Conservation (phyloP, 2,329 filamentous ascomycete genomes). For the Cladophialophora exuberans region DNA sequence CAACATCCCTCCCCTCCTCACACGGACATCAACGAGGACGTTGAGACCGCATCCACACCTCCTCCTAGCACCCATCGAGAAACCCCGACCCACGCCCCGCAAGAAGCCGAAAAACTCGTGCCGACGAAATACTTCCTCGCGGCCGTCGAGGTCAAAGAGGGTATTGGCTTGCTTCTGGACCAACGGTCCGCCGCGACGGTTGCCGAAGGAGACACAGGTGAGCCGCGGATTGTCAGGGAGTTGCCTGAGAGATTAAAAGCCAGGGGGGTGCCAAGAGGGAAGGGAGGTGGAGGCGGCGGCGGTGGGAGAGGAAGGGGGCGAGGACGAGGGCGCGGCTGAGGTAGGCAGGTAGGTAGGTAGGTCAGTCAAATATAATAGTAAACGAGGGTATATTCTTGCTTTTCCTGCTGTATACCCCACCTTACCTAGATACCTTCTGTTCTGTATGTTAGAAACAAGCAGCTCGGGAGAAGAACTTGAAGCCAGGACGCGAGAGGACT, state of each 20-base stretch:
- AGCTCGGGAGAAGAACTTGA: too few relatives aligned
- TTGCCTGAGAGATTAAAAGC: constrained; percentile 47
- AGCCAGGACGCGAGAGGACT: too few relatives aligned
- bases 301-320: constrained; percentile 16
- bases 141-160: constrained; percentile 74
- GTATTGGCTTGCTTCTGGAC: constrained; percentile 70
- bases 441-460: too few relatives aligned
- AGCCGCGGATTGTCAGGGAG: constrained; percentile 58
- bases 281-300: constrained; percentile 33
- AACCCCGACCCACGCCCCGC: too few relatives aligned
- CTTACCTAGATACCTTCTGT: too few relatives aligned
- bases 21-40: background rate
- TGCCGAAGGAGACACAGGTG: too few relatives aligned
- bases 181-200: too few relatives aligned
- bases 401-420: too few relatives aligned
- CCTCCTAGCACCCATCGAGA: too few relatives aligned
- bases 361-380: too few relatives aligned
- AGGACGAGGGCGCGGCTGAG: constrained; percentile 5
- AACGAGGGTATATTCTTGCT: too few relatives aligned
- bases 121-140: constrained; percentile 70
- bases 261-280: constrained; percentile 42
- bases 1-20: background rate
- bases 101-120: constrained; percentile 53
- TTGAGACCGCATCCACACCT: constrained; percentile 6
- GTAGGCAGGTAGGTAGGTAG: too few relatives aligned